Percentiles rank a stretch among this genome's conserved stretches.
Evolutionary conservation across 2,329 filamentous ascomycete species (phyloP).

Genomic region (Seiridium unicorne): DNA sequence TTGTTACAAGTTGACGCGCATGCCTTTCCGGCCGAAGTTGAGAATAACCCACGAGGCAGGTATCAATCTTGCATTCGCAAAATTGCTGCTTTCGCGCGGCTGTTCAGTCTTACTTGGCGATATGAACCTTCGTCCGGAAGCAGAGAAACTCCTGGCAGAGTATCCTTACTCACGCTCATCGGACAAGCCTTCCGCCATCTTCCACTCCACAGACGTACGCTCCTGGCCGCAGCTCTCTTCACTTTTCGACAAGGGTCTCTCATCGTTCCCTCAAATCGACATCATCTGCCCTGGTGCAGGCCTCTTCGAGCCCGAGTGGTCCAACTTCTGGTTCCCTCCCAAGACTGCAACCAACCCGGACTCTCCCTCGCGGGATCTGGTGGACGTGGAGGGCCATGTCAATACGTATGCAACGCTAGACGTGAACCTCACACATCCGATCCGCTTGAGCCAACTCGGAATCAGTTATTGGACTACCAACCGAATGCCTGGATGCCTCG

Average conservation of each 20-base stretch:
- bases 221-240: constrained; percentile 32
- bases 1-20: background rate
- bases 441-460: constrained; percentile 35
- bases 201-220: constrained; percentile 34
- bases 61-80: constrained; percentile 34
- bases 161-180: constrained; percentile 22
- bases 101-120: constrained; percentile 38
- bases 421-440: constrained; percentile 35
- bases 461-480: constrained; percentile 30
- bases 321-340: constrained; percentile 35
- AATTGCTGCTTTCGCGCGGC: constrained; percentile 29
- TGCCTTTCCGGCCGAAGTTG: background rate
- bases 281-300: constrained; percentile 6
- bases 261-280: constrained; percentile 12
- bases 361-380: constrained; percentile 22
- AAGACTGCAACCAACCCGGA: constrained; percentile 25
- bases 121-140: constrained; percentile 31
- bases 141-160: constrained; percentile 28
- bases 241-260: constrained; percentile 27
- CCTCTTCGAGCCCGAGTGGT: constrained; percentile 29
- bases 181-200: constrained; percentile 25
- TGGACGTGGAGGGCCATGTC: constrained; percentile 21
- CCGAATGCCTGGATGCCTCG: background rate
- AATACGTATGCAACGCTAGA: constrained; percentile 31
- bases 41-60: constrained; percentile 18